phyloP scores from a whole-genome alignment of 441 rosid genomes.

The Euphorbia corollata region DNA sequence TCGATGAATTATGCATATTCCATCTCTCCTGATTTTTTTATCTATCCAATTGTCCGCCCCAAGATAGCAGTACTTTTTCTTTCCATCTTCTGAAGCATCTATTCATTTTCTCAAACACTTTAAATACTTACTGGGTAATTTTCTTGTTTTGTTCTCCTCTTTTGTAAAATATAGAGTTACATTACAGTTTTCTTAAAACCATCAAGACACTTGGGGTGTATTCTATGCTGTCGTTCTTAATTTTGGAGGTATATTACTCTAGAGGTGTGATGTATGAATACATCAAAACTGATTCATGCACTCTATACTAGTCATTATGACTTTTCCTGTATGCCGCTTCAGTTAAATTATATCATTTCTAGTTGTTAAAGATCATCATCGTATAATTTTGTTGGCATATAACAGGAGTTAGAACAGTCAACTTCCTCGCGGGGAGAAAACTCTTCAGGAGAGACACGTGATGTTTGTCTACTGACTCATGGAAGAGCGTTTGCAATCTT shows the following conservation, averaged over 20 bases:
- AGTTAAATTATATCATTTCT: not conserved
- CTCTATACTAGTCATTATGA: not conserved
- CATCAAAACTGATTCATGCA: not conserved
- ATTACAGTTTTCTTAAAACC: not conserved
- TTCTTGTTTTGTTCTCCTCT: not conserved
- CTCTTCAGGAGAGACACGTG: conserved; percentile 27
- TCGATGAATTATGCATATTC: not conserved
- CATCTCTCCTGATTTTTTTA: not conserved
- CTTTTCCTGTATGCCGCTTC: not conserved
- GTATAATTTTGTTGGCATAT: conserved; percentile 17
- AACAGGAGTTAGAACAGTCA: conserved; percentile 51
- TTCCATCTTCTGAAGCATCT: not conserved
- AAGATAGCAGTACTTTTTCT: not conserved
- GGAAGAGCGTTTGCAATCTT: conserved; percentile 91
- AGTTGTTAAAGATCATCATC: not conserved
- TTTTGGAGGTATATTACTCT: not conserved
- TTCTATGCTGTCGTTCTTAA: not conserved
- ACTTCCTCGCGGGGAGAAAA: conserved; percentile 32
- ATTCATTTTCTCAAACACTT: not conserved
- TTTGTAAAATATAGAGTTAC: not conserved
- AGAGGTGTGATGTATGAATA: no score
- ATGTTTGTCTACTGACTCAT: conserved; percentile 41
- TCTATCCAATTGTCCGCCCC: not conserved
- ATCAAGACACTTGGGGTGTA: not conserved
- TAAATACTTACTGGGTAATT: not conserved